phyloP scores from a whole-genome alignment of 768 basidiomycete species.

The Coprinopsis strossmayeri region DNA sequence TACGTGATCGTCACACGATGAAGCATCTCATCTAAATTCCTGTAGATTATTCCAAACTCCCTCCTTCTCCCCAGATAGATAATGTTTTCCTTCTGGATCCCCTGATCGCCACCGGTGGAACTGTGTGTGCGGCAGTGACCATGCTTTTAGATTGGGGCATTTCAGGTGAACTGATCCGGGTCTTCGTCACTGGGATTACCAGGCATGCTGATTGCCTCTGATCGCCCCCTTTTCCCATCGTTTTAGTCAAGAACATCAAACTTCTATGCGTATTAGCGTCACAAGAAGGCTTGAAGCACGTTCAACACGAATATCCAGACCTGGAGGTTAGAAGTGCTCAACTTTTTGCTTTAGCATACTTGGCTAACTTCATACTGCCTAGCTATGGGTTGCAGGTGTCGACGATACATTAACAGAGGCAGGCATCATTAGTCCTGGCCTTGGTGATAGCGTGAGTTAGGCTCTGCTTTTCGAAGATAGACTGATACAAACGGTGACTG shows the following conservation, averaged over 20 bases:
- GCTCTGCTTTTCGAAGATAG: not conserved
- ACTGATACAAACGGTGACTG: not conserved
- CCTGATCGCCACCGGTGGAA: constrained; percentile 90
- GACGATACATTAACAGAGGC: constrained; percentile 65
- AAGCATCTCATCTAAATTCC: not conserved
- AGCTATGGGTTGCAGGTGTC: constrained; percentile 87
- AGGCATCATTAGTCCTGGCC: constrained; percentile 83
- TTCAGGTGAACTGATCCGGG: constrained; percentile 35
- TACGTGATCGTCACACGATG: constrained; percentile 24
- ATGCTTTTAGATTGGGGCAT: constrained; percentile 88
- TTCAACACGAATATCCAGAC: constrained; percentile 64
- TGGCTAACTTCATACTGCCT: not conserved
- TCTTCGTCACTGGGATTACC: constrained; percentile 5
- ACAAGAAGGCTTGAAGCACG: constrained; percentile 59
- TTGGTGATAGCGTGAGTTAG: constrained; percentile 78
- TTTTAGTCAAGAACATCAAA: constrained; percentile 64
- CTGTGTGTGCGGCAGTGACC: constrained; percentile 76
- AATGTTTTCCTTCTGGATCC: constrained; percentile 87
- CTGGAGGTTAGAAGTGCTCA: constrained; percentile 53
- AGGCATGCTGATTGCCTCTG: not conserved
- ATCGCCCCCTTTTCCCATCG: not conserved
- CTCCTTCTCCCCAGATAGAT: constrained; percentile 69
- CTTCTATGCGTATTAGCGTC: constrained; percentile 79
- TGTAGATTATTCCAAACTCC: constrained; percentile 87
- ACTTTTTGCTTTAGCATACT: constrained; percentile 7